Conservation (phyloP, 108 stramenopile genomes). For the Discostella pseudostelligera region DNA sequence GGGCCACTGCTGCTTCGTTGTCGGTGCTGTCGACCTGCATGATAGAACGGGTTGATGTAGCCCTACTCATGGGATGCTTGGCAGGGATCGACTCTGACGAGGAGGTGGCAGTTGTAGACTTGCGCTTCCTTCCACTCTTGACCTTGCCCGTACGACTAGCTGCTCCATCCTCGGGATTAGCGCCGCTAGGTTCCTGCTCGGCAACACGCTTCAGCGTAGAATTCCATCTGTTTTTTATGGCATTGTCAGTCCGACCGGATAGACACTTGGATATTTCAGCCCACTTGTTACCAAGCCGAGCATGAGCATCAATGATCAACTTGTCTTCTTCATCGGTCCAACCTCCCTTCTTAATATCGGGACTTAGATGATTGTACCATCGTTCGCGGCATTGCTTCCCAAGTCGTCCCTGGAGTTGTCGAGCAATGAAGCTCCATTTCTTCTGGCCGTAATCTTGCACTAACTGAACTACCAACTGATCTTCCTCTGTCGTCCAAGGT, state of each 20-base stretch:
- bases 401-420: slow-evolving; percentile 88
- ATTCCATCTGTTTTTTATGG: slow-evolving; percentile 98
- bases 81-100: not conserved
- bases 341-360: slow-evolving; percentile 90
- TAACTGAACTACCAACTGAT: slow-evolving; percentile 70
- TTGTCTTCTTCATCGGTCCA: slow-evolving; percentile 93
- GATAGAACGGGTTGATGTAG: slow-evolving; percentile 1
- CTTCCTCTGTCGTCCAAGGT: slow-evolving; percentile 96
- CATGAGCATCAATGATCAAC: slow-evolving; percentile 76
- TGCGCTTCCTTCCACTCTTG: slow-evolving; percentile 23
- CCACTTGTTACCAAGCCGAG: slow-evolving; percentile 88
- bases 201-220: slow-evolving; percentile 73
- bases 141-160: not conserved
- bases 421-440: slow-evolving; percentile 92
- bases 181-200: slow-evolving; percentile 9
- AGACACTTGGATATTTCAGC: slow-evolving; percentile 95
- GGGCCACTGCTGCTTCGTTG: slow-evolving; percentile 36
- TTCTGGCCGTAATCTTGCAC: slow-evolving; percentile 82
- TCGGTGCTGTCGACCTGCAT: slow-evolving; percentile 36
- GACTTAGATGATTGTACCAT: slow-evolving; percentile 98
- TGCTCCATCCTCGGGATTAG: not conserved
- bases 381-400: slow-evolving; percentile 99
- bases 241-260: slow-evolving; percentile 95
- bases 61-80: slow-evolving; percentile 9
- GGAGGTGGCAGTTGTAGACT: slow-evolving; percentile 11